phyloP scores from a whole-genome alignment of 441 rosid species.

The Bocquillonia castaneifolia region DNA sequence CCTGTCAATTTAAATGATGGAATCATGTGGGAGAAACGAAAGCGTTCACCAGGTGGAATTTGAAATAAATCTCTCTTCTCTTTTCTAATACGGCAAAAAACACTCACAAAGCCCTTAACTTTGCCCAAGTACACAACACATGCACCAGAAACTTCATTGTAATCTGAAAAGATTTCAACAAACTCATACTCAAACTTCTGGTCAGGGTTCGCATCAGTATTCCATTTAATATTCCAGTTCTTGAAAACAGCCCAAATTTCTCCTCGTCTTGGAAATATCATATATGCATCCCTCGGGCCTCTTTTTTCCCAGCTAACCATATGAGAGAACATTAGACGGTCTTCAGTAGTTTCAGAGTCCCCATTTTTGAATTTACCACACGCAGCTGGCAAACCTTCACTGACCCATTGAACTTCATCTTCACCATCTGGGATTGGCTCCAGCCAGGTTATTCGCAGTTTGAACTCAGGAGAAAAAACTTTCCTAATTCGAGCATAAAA shows the following conservation, averaged over 20 bases:
- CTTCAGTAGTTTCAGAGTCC: conserved; percentile 25
- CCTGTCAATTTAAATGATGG: conserved; percentile 54
- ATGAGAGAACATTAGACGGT: conserved; percentile 59
- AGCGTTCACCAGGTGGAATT: conserved; percentile 41
- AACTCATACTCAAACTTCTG: conserved; percentile 59
- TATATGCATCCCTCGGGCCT: conserved; percentile 19
- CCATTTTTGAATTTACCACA: conserved; percentile 65
- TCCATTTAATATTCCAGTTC: conserved; percentile 63
- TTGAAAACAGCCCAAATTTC: conserved; percentile 81
- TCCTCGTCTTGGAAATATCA: conserved; percentile 65
- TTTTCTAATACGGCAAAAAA: conserved; percentile 36
- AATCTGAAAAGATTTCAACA: conserved; percentile 65
- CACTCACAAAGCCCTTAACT: conserved; percentile 62
- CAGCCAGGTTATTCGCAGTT: conserved; percentile 52
- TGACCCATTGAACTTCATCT: conserved; percentile 41
- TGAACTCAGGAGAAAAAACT: conserved; percentile 37
- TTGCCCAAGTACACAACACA: conserved; percentile 57
- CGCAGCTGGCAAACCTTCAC: conserved; percentile 38
- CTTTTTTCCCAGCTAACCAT: conserved; percentile 33
- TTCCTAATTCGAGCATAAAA: conserved; percentile 56
- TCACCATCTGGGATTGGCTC: conserved; percentile 49
- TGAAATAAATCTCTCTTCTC: conserved; percentile 26
- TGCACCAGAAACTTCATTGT: conserved; percentile 32
- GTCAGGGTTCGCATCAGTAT: conserved; percentile 27
- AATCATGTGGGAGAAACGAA: conserved; percentile 59